Conservation (phyloP, 306 rosid genomes). For the Lagenaria siceraria region DNA sequence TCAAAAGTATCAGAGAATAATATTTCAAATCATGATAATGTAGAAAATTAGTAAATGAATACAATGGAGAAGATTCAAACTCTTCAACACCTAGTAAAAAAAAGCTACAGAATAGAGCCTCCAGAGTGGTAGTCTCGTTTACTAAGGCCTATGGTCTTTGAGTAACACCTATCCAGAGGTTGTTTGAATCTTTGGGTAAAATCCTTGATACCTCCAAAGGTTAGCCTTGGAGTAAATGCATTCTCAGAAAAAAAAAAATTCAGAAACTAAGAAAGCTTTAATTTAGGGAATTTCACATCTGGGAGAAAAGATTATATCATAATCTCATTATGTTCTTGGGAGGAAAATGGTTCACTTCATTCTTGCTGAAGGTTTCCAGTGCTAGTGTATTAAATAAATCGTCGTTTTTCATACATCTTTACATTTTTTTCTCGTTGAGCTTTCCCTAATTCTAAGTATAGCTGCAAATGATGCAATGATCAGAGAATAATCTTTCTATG, state of each 20-base stretch:
- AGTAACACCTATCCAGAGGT: too few species aligned
- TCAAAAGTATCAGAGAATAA: not conserved
- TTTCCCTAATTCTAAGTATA: not conserved
- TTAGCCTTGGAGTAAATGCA: not conserved
- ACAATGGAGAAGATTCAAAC: not conserved
- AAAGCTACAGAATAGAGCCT: not conserved
- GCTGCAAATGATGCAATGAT: conserved; percentile 41
- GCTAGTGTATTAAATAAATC: not conserved
- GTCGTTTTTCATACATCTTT: not conserved
- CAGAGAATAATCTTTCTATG: conserved; percentile 34
- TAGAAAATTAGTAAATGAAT: not conserved
- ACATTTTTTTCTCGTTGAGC: not conserved
- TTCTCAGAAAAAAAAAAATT: not conserved
- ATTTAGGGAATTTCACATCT: not conserved
- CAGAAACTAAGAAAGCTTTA: not conserved
- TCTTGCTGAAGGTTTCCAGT: not conserved
- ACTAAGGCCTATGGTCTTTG: too few species aligned
- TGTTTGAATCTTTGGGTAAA: not conserved
- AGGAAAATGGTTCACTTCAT: not conserved
- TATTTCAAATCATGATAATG: not conserved
- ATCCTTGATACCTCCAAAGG: not conserved
- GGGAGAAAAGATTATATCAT: not conserved
- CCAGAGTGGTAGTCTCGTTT: not conserved
- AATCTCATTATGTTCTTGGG: not conserved
- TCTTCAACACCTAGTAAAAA: not conserved